A percentile compares a stretch with the other conserved stretches of the same genome.
Conservation (phyloP, 202 grass and related monocot species). For the Setaria italica region DNA sequence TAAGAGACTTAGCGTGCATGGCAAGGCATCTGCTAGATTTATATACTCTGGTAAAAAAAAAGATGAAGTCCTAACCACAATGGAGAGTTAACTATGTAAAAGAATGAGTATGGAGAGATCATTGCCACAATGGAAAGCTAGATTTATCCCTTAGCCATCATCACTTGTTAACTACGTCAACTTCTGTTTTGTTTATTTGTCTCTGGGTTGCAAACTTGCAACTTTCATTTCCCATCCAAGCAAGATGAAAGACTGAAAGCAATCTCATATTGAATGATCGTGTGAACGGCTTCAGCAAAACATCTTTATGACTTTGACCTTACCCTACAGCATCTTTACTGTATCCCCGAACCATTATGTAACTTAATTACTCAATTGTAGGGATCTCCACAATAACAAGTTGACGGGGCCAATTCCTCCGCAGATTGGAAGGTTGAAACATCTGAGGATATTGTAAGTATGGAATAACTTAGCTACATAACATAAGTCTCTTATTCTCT, state of each 20-base stretch:
- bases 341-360: constrained; percentile 8
- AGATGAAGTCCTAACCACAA: too few relatives aligned
- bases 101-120: constrained; percentile 26
- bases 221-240: background rate
- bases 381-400: constrained; percentile 99
- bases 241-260: background rate
- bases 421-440: constrained; percentile 91
- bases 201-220: background rate
- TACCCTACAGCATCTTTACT: constrained; percentile 21
- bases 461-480: constrained; percentile 29
- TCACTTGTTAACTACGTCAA: background rate
- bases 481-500: constrained; percentile 20
- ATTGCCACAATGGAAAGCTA: constrained; percentile 19
- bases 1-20: background rate
- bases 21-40: background rate
- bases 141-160: background rate
- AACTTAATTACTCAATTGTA: constrained; percentile 52
- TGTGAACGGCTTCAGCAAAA: constrained; percentile 4
- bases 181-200: constrained; percentile 21
- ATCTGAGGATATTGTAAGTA: constrained; percentile 94
- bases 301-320: background rate
- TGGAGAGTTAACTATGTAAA: too few relatives aligned
- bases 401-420: constrained; percentile 91
- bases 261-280: constrained; percentile 1
- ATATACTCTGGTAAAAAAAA: constrained; percentile 17